phyloP scores from a whole-genome alignment of 2,329 filamentous ascomycete species.

The Aspergillus clavatus region DNA sequence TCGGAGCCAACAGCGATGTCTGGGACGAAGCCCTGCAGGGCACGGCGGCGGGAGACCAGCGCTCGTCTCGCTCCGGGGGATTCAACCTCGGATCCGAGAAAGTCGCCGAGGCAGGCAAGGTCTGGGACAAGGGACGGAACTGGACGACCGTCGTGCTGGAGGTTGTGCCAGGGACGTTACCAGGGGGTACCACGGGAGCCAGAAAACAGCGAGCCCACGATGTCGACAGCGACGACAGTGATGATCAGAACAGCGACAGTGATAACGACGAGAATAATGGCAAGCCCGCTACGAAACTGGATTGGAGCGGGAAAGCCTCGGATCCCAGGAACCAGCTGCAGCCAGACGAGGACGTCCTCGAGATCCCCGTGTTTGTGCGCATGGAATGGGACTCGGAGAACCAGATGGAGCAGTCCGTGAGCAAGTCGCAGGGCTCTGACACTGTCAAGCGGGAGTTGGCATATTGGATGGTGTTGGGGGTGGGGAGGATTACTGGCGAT shows the following conservation, averaged over 20 bases:
- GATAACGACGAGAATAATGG: slow-evolving; percentile 31
- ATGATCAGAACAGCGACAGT: slow-evolving; percentile 17
- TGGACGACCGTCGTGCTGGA: slow-evolving; percentile 94
- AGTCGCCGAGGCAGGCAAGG: slow-evolving; percentile 79
- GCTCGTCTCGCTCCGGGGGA: slow-evolving; percentile 40
- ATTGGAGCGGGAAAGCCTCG: slow-evolving; percentile 21
- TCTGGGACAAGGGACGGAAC: slow-evolving; percentile 92
- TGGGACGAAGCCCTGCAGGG: slow-evolving; percentile 81
- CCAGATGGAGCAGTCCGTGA: slow-evolving; percentile 34
- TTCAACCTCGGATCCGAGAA: slow-evolving; percentile 38
- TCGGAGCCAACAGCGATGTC: slow-evolving; percentile 89
- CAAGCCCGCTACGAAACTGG: slow-evolving; percentile 18
- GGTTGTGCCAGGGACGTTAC: slow-evolving; percentile 60
- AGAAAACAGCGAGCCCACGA: slow-evolving; percentile 11
- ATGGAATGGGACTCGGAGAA: slow-evolving; percentile 79
- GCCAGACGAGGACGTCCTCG: slow-evolving; percentile 62
- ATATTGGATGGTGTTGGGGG: slow-evolving; percentile 91
- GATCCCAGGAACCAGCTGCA: slow-evolving; percentile 16
- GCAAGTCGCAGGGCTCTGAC: slow-evolving; percentile 52
- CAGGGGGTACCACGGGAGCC: slow-evolving; percentile 17
- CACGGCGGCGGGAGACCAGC: slow-evolving; percentile 34
- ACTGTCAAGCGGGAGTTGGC: slow-evolving; percentile 82
- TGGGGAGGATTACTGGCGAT: slow-evolving; percentile 64
- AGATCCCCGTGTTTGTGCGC: slow-evolving; percentile 91
- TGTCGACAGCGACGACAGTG: slow-evolving; percentile 23